These are phyloP conservation scores for Ceratobasidium sp. DNA, from an alignment of 1,284 basidiomycete species.

Conservation along the genomic window DNA sequence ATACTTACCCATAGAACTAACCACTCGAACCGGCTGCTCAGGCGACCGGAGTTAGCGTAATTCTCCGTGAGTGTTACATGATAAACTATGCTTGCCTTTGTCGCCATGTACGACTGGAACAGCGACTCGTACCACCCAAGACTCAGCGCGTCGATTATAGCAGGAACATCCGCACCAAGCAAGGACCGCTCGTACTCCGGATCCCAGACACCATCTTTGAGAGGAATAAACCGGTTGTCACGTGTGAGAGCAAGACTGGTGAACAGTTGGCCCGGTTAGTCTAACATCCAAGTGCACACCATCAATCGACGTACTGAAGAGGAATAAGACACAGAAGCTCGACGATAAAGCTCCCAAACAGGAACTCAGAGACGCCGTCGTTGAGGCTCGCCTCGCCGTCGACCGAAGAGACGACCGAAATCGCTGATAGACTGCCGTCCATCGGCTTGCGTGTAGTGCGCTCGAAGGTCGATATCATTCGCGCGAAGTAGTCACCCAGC, in stretches of 20 bases:
- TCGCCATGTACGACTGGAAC: conserved; percentile 72
- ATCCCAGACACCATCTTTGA: conserved; percentile 72
- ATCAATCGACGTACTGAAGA: conserved; percentile 56
- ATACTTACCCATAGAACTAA: conserved; percentile 74
- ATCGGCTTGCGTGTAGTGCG: conserved; percentile 41
- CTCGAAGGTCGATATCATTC: conserved; percentile 45
- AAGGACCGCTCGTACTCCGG: conserved; percentile 66
- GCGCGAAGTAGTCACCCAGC: conserved; percentile 54
- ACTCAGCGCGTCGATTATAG: conserved; percentile 67
- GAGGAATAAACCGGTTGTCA: conserved; percentile 72
- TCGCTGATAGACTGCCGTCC: conserved; percentile 2
- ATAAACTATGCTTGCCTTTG: conserved; percentile 60
- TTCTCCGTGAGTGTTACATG: neutral
- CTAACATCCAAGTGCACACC: neutral
- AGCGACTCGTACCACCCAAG: conserved; percentile 77
- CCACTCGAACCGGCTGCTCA: conserved; percentile 69
- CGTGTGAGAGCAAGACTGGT: conserved; percentile 64
- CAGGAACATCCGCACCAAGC: conserved; percentile 70
- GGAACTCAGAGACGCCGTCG: neutral
- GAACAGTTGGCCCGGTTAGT: neutral
- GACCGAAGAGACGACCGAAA: neutral
- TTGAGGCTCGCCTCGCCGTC: neutral
- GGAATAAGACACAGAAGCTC: conserved; percentile 40
- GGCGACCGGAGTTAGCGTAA: neutral
- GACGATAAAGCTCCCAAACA: conserved; percentile 29